Conservation (phyloP, 345 rosid species). For the Heritiera fomes region DNA sequence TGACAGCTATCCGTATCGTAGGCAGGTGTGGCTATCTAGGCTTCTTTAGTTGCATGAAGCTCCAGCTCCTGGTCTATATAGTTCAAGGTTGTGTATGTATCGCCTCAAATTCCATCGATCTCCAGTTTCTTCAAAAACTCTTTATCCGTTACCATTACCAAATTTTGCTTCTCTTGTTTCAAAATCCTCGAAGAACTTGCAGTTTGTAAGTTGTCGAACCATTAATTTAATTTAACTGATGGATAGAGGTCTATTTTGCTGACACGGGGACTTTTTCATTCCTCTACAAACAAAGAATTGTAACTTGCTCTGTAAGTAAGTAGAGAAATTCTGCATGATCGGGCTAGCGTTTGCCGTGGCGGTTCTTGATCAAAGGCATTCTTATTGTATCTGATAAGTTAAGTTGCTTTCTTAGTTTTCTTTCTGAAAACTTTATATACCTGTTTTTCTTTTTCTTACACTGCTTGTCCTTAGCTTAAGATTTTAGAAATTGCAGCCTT, state of each 20-base stretch:
- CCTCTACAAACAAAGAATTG: not conserved
- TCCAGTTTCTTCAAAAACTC: not conserved
- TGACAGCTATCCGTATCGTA: not conserved
- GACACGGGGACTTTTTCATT: not conserved
- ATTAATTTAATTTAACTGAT: not conserved
- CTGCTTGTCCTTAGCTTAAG: not conserved
- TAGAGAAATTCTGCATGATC: not conserved
- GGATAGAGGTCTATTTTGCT: not conserved
- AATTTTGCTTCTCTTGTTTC: constrained; percentile 10
- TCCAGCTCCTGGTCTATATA: not conserved
- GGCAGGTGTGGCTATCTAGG: constrained; percentile 12
- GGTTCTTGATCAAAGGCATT: not conserved
- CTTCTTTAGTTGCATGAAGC: constrained; percentile 11
- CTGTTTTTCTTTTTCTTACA: not conserved
- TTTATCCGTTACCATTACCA: not conserved
- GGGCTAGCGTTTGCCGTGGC: not conserved
- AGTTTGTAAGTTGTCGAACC: not conserved
- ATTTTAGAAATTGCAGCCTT: not conserved
- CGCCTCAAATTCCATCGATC: not conserved
- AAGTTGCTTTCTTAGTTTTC: not conserved
- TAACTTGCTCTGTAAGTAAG: constrained; percentile 12
- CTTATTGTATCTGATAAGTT: not conserved
- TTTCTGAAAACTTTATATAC: not conserved
- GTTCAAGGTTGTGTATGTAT: not conserved
- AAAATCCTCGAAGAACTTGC: not conserved